Base-by-base conservation (phyloP, 2,329 filamentous ascomycete species). In the Calonectria leucothoes region DNA sequence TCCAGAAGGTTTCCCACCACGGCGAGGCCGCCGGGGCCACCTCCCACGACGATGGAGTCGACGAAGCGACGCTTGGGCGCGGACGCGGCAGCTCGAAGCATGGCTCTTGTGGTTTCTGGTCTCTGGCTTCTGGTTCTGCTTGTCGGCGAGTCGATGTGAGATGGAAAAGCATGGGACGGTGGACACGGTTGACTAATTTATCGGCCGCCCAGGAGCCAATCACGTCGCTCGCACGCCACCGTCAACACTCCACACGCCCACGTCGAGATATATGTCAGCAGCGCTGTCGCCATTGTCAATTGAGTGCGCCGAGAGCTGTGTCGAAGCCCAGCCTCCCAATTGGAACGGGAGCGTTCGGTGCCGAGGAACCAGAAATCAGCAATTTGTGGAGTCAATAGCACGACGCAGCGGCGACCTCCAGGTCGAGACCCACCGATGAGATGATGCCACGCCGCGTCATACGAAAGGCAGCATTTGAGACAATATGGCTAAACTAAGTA, bases 1-100 rank as follows among this genome's bases (percentile, higher is more conserved):
- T 92, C 90, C 27, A 93, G 85, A 23, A 93, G 82, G 77, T 91
- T 92, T 25, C 91, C 91, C 33, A 93, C 85, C 8, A 88, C 88
- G 4, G 90, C 91, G 70, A 93, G 87, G 70, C 91, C 91, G 51
- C 73, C 70, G 0, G 76, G 76, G 7, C 76, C 76, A 35, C 72
- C 74, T 31, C 76, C 76, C 25, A 77, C 76, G 27, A 78, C 79
- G 23, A 80, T 71, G 20, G 78, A 67, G 66, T 78, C 74, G 63
- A 71, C 71, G 25, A 71, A 71, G 55, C 39, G 96, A n/a, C 48
- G 27, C 29, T 69, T 72, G 1, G 55, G 37, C 25, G 66, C 37
- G 27, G 49, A 51, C 52, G 57, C 37, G 23, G 63, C 52, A 31
- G 69, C 69, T 27, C 55, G 39, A 37, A 42, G 20, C 66, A 61